These are phyloP conservation scores for Quercus dentata DNA, from an alignment of 306 rosid genomes.

Conservation along the genomic window DNA sequence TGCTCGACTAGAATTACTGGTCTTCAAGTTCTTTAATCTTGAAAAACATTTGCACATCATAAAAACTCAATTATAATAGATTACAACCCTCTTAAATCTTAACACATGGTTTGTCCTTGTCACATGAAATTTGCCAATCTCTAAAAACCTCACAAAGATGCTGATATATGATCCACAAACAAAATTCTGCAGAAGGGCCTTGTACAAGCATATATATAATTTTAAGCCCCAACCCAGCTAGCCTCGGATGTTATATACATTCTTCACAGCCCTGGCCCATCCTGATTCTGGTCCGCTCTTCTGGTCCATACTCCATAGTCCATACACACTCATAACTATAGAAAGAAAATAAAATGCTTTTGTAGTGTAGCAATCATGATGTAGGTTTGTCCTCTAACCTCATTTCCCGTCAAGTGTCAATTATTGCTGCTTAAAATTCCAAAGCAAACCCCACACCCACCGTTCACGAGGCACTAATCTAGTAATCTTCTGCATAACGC, in stretches of 20 bases:
- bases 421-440: conserved; percentile 4
- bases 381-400: background rate
- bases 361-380: background rate
- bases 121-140: too few species aligned
- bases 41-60: too few species aligned
- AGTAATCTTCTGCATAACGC: background rate
- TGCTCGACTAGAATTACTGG: too few species aligned
- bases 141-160: background rate
- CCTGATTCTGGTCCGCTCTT: background rate
- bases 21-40: too few species aligned
- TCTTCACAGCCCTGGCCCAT: background rate
- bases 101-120: too few species aligned
- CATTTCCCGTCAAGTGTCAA: conserved; percentile 6
- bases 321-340: too few species aligned
- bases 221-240: background rate
- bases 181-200: background rate
- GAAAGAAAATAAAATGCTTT: too few species aligned
- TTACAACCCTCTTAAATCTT: too few species aligned
- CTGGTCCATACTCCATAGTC: too few species aligned
- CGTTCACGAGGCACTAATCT: background rate
- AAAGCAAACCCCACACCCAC: background rate
- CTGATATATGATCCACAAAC: background rate
- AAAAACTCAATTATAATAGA: too few species aligned
- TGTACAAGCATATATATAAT: too few species aligned
- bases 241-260: too few species aligned